Base-by-base conservation (phyloP, 1,284 basidiomycete genomes). In the Ustilago lituana region DNA sequence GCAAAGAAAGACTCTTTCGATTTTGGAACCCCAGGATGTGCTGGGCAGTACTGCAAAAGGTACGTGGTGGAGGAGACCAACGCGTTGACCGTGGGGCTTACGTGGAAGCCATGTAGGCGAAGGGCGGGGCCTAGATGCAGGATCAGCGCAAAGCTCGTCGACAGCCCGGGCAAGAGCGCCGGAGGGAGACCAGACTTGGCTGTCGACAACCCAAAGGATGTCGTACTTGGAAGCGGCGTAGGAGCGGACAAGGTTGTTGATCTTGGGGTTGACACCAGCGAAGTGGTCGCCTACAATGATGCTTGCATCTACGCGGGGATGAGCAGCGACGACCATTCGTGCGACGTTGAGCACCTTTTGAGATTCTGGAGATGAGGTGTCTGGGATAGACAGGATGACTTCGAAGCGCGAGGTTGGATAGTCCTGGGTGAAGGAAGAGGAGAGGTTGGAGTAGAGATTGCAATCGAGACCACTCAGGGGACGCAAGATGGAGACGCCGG, bases 181-280 rank as follows among this genome's bases (percentile, higher is more conserved):
- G 0, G 90, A 86, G 27, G 88, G 87, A 15, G 90, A 88, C 68
- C 89, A 88, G 43, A 98, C 88, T 71, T 96, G 96, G 19, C 94
- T 95, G 83, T 99, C 96, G 46, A 98, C 86, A 11, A 98, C 91
- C 95, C 95, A 99, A 43, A 98, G 84, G 45, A 98, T 91, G 80
- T 98, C 94, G 82, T 95, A 86, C 53, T 86, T 84, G 0, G 95
- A 94, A 35, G 85, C 85, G 3, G 74, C 67, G 82, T 95, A 97
- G 4, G 94, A 87, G 33, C 89, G 88, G 62, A 95, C 87, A 35
- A 98, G 88, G 81, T 98, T 98, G 85, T 97, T 98, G 77, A 99
- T 90, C 85, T 98, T 98, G 1, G 96, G 96, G 78, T 99, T 98
- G 35, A 94, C 90, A 2, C 95, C 94, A 17, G 95, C 83, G 12